Evolutionary conservation across 176 grass and related monocot species (phyloP).

Genomic region (Lolium multiflorum): DNA sequence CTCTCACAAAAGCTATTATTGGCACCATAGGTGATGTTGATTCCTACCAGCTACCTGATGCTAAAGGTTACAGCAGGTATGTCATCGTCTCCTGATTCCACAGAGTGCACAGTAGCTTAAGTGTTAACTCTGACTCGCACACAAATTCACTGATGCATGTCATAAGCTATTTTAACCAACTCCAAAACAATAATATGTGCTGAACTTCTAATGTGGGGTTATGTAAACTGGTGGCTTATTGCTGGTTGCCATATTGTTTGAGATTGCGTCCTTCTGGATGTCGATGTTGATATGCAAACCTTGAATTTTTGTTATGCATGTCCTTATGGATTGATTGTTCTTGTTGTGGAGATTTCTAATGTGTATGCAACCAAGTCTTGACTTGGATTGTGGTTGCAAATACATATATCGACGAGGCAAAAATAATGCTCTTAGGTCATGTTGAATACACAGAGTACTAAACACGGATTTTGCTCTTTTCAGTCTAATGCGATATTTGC

Average conservation of each 20-base stretch:
- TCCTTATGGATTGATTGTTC: too few species aligned
- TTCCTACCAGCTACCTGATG: conserved; percentile 95
- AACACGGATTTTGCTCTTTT: conserved; percentile 4
- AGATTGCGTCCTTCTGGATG: not conserved
- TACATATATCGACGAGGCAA: conserved; percentile 12
- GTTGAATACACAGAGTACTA: not conserved
- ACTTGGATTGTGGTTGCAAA: not conserved
- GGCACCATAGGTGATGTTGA: conserved; percentile 96
- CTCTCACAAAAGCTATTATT: conserved; percentile 96
- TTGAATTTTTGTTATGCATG: conserved; percentile 8
- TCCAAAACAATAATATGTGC: not conserved
- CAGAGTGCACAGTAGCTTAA: conserved; percentile 6
- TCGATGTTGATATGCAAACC: conserved; percentile 1
- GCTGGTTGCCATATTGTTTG: conserved; percentile 11
- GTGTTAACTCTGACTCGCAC: not conserved
- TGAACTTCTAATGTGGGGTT: not conserved
- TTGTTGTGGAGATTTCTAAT: too few species aligned
- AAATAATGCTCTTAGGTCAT: not conserved
- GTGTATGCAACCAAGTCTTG: not conserved
- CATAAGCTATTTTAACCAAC: conserved; percentile 15
- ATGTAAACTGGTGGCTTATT: not conserved
- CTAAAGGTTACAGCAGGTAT: conserved; percentile 99
- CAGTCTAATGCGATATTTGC: conserved; percentile 89
- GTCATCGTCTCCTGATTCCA: conserved; percentile 7
- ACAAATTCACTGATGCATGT: conserved; percentile 4